Conservation (phyloP, 2,329 filamentous ascomycete species). For the Ophiostoma piceae region DNA sequence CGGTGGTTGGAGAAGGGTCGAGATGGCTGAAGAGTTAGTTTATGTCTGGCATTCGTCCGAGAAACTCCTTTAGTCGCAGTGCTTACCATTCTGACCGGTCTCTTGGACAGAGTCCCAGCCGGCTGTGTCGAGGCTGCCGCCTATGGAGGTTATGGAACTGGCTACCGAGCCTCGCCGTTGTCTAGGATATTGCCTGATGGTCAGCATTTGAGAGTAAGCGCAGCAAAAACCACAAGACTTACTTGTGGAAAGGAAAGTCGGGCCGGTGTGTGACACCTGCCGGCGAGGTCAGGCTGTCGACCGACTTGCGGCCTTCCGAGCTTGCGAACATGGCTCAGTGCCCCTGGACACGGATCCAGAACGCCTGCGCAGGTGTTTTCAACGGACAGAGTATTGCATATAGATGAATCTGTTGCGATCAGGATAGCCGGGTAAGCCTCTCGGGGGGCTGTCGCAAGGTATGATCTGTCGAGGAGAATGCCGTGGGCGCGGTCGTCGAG, state of each 20-base stretch:
- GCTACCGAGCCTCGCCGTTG: conserved; percentile 74
- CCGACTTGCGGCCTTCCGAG: conserved; percentile 56
- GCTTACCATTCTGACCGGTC: conserved; percentile 73
- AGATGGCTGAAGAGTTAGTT: conserved; percentile 60
- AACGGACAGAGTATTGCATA: conserved; percentile 19
- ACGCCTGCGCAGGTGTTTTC: neutral
- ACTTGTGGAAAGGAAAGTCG: conserved; percentile 59
- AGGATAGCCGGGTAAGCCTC: neutral
- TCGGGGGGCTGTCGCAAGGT: neutral
- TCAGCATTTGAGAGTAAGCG: neutral
- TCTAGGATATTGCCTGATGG: conserved; percentile 28
- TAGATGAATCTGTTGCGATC: conserved; percentile 8
- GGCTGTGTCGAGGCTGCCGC: conserved; percentile 73
- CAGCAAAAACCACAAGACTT: conserved; percentile 13
- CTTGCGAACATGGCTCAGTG: conserved; percentile 52
- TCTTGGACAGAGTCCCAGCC: conserved; percentile 56
- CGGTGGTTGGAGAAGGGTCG: conserved; percentile 83
- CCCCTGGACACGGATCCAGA: conserved; percentile 20
- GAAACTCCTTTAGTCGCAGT: neutral
- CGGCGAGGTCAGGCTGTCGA: conserved; percentile 57
- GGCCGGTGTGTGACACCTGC: conserved; percentile 40
- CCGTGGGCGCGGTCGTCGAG: neutral
- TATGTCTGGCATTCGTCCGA: no score
- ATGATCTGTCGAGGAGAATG: neutral
- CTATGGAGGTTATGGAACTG: conserved; percentile 83